These are phyloP conservation scores for Poterioochromonas sp. DNA, from an alignment of 352 stramenopile genomes.

Conservation along the genomic window DNA sequence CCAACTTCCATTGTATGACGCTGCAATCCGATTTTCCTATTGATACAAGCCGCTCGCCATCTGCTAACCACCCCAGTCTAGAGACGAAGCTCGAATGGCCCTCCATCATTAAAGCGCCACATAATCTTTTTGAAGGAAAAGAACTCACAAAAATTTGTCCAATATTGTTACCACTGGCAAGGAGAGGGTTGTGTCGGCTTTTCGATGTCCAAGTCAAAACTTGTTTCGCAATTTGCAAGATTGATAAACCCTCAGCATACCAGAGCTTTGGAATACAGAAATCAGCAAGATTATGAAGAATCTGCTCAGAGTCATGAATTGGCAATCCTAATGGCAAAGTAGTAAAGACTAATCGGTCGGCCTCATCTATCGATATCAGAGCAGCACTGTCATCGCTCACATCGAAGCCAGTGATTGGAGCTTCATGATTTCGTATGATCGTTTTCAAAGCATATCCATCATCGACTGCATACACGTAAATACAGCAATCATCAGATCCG, in stretches of 20 bases:
- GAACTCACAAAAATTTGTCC: neutral
- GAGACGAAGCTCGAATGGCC: neutral
- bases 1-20: neutral
- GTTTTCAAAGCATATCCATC: conserved; percentile 38
- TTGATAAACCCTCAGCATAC: no score
- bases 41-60: neutral
- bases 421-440: neutral
- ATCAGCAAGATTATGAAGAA: no score
- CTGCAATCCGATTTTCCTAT: neutral
- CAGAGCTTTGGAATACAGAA: no score
- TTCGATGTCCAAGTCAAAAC: no score
- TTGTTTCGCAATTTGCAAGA: no score
- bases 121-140: neutral
- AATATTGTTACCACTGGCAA: neutral
- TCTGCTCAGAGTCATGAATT: neutral
- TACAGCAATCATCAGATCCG: conserved; percentile 61
- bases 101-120: neutral
- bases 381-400: neutral
- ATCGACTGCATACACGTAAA: conserved; percentile 78
- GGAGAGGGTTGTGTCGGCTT: no score
- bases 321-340: neutral
- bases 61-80: neutral
- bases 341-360: neutral
- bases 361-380: neutral
- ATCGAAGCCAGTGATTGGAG: neutral